Evolutionary conservation across 23 red algal species (phyloP).

Genomic region (Gracilaria domingensis): DNA sequence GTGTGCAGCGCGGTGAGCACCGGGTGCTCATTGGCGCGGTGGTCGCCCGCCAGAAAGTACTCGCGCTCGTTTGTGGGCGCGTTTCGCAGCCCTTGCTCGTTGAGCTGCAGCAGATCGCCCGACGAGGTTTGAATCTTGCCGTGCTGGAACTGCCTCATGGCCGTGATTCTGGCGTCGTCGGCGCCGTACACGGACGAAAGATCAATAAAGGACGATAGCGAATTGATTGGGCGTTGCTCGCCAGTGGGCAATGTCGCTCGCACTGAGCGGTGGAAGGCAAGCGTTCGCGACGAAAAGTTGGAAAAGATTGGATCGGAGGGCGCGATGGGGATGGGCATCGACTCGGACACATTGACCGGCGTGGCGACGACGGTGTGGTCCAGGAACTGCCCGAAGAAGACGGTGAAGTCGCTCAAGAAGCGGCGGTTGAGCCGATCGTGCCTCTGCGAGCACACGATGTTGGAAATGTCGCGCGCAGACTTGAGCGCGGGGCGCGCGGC

Average conservation of each 20-base stretch:
- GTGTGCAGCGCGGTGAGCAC: constrained; percentile 60
- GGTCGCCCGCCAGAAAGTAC: constrained; percentile 64
- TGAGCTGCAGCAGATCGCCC: constrained; percentile 11
- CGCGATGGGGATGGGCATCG: constrained; percentile 55
- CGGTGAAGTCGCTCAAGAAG: constrained; percentile 39
- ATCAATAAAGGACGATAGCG: constrained; percentile 26
- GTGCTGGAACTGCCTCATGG: constrained; percentile 9
- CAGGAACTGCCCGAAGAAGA: constrained; percentile 60
- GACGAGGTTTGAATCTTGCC: constrained; percentile 8
- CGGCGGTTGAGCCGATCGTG: background rate
- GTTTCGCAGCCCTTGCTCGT: constrained; percentile 20
- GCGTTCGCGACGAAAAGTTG: constrained; percentile 33
- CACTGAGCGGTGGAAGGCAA: constrained; percentile 16
- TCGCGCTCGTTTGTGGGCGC: constrained; percentile 19
- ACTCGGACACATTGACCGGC: constrained; percentile 20
- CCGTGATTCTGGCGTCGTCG: background rate
- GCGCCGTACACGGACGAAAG: constrained; percentile 33
- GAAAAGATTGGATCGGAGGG: constrained; percentile 31
- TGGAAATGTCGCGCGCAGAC: constrained; percentile 44
- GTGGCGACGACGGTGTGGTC: constrained; percentile 53
- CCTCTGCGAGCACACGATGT: constrained; percentile 23
- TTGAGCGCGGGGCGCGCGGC: background rate
- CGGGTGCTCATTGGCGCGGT: constrained; percentile 65
- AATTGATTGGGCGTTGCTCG: constrained; percentile 25
- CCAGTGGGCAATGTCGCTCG: background rate